phyloP scores from a whole-genome alignment of 495 filamentous ascomycete species.

The Rostrohypoxylon terebratum region DNA sequence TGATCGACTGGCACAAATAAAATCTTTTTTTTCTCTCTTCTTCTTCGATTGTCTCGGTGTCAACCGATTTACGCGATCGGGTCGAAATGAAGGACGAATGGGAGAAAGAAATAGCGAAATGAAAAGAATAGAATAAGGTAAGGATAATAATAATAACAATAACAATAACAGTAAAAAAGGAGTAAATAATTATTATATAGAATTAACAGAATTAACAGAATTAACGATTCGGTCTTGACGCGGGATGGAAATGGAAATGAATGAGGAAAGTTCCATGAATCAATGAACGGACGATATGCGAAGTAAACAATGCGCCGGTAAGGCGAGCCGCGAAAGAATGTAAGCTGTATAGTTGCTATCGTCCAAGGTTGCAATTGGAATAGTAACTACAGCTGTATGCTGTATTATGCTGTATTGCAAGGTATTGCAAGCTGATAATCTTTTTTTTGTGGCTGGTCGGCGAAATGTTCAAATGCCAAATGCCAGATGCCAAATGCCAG shows the following conservation, averaged over 20 bases:
- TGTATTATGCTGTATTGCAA: no score
- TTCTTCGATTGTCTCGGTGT: not conserved
- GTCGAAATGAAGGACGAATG: not conserved
- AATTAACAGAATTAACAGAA: conserved; percentile 13
- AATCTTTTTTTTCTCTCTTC: not conserved
- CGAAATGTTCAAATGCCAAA: conserved; percentile 28
- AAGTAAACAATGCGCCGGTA: conserved; percentile 42
- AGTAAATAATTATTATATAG: conserved; percentile 4
- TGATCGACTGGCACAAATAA: not conserved
- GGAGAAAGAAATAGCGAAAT: conserved; percentile 1
- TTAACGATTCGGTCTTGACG: not conserved
- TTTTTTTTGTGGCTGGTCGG: conserved; percentile 40
- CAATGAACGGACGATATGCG: conserved; percentile 34
- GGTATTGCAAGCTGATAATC: not conserved
- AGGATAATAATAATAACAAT: not conserved
- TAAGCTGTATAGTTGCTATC: conserved; percentile 28
- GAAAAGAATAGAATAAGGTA: conserved; percentile 1
- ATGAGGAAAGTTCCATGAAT: conserved; percentile 29
- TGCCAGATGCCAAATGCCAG: conserved; percentile 29
- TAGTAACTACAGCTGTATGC: no score
- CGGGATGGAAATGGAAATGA: conserved; percentile 20
- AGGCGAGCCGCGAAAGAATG: conserved; percentile 41
- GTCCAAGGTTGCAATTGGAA: conserved; percentile 8
- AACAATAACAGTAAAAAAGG: not conserved
- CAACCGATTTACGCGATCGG: not conserved